Base-by-base conservation (phyloP, 2,329 filamentous ascomycete species). In the Aureobasidium sp. region DNA sequence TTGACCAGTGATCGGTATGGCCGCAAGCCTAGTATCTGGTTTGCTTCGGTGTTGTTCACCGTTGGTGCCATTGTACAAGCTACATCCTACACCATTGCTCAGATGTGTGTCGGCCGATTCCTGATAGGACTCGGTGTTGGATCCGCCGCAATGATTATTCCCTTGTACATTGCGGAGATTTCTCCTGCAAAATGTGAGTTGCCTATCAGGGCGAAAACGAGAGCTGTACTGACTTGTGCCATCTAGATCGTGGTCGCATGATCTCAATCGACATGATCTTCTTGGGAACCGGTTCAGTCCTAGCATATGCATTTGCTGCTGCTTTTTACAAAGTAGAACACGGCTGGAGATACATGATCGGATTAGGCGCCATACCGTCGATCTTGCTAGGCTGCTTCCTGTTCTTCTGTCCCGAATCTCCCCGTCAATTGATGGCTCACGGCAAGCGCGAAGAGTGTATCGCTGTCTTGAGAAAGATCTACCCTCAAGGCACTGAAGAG, bases 121-220 rank as follows among this genome's bases (percentile, higher is more conserved):
- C 77, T 91, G 2, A 85, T 91, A 4, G 89, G 89, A 34, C 77
- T 85, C 0, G 89, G 84, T 0, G 86, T 92, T 1, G 89, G 89
- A 16, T 85, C 85, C 1, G 88, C 87, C 9, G 90, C 87, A 70
- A 89, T 95, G 68, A 55, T 62, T 51, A 50, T 49, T 25, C 65
- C 39, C 47, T 78, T 79, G 10, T 96, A 96, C 75, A 93, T 97
- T 63, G 87, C 89, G 9, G 93, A 97, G 74, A 78, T 96, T 13
- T 86, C 89, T 4, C 92, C 93, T 0, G 84, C 89, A 67, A 48
- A 48, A 14, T 48, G 45, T 48, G n/a, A 34, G 45, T 30, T 25
- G 36, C 7, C 7, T 30, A 7, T 2, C 7, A 32, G 10, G 3
- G 34, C 16, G 2, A n/a, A n/a, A n/a, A 8, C n/a, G 3, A 48